Conservation (phyloP, 164 flowering plant genomes). For the Nelumbo lutea region DNA sequence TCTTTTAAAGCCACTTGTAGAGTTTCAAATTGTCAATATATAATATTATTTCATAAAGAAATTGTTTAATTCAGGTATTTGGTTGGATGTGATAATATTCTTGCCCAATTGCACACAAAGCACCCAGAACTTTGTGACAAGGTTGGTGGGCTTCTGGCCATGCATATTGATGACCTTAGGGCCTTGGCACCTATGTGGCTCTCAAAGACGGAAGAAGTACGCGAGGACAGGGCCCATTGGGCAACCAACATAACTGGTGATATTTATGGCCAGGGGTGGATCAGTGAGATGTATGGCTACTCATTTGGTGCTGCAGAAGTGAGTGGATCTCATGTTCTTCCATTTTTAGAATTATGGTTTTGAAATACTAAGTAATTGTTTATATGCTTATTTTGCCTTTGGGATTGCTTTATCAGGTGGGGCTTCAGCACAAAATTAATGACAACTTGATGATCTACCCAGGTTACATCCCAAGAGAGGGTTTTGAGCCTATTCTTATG, state of each 20-base stretch:
- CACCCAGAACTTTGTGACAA: conserved; percentile 95
- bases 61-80: conserved; percentile 50
- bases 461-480: conserved; percentile 73
- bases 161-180: conserved; percentile 96
- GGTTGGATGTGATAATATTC: conserved; percentile 91
- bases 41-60: too few relatives aligned
- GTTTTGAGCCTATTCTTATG: conserved; percentile 82
- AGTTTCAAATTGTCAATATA: too few relatives aligned
- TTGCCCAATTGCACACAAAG: conserved; percentile 78
- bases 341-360: background rate
- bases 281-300: conserved; percentile 99
- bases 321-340: conserved; percentile 24
- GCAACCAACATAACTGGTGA: conserved; percentile 83
- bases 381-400: conserved; percentile 4
- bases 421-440: conserved; percentile 85
- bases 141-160: conserved; percentile 92
- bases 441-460: conserved; percentile 96
- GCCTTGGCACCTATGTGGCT: conserved; percentile 95
- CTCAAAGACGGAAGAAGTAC: conserved; percentile 95
- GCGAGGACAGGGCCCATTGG: conserved; percentile 90
- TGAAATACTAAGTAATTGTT: background rate
- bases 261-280: conserved; percentile 87
- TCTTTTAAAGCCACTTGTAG: background rate
- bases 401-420: conserved; percentile 55
- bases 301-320: conserved; percentile 99